These are phyloP conservation scores for Yarrowia yakushimensis DNA, from an alignment of 805 yeast genomes.

Conservation along the genomic window DNA sequence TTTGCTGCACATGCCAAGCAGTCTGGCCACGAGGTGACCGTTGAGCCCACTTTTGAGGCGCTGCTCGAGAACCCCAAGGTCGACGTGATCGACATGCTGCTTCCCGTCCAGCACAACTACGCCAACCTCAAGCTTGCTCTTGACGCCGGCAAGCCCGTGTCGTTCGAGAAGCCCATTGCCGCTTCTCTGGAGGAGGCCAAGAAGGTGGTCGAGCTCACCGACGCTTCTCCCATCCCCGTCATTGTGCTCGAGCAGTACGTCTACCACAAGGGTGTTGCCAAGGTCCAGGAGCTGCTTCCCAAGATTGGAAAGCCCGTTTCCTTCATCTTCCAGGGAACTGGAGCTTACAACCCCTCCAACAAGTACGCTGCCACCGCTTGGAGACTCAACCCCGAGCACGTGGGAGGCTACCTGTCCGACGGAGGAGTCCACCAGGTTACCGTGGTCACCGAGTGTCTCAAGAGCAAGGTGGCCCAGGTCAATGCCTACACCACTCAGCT, in stretches of 20 bases:
- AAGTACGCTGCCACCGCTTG: constrained; percentile 64
- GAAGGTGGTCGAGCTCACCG: constrained; percentile 67
- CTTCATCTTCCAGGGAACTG: constrained; percentile 44
- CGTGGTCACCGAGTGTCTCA: constrained; percentile 74
- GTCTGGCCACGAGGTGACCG: constrained; percentile 42
- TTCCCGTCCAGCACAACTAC: constrained; percentile 82
- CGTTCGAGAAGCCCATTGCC: constrained; percentile 89
- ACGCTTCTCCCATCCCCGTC: constrained; percentile 61
- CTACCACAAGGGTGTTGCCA: constrained; percentile 56
- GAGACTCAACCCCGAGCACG: constrained; percentile 87
- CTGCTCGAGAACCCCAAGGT: constrained; percentile 61
- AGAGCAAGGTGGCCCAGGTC: constrained; percentile 58
- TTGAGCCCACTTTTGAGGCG: constrained; percentile 46
- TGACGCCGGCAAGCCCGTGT: constrained; percentile 69
- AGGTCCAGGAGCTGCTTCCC: constrained; percentile 55
- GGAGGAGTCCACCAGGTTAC: constrained; percentile 98
- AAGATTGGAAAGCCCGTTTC: constrained; percentile 61
- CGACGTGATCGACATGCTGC: constrained; percentile 76
- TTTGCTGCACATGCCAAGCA: constrained; percentile 62
- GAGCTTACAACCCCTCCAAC: constrained; percentile 47
- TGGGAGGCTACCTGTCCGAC: constrained; percentile 89
- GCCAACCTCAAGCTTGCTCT: constrained; percentile 67
- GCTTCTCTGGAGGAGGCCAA: constrained; percentile 77
- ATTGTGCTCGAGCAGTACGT: constrained; percentile 85
- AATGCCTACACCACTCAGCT: constrained; percentile 77